A percentile compares a stretch with the other conserved stretches of the same genome.
Evolutionary conservation across 768 basidiomycete species (phyloP).

Genomic region (Pulveroboletus sp.): DNA sequence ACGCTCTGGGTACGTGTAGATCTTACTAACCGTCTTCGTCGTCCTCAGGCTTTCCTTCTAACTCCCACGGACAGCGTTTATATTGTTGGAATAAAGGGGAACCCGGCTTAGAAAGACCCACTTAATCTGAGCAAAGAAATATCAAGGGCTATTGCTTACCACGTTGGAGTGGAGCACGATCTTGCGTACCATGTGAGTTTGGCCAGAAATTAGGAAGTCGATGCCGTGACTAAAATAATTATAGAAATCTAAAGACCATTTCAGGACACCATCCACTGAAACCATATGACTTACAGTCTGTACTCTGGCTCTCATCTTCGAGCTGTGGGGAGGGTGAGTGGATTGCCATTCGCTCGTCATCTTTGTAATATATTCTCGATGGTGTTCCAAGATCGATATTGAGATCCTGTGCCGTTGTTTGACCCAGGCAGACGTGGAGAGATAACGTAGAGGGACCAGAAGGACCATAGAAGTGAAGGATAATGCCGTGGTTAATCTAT

Average conservation of each 20-base stretch:
- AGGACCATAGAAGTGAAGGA: conserved; percentile 61
- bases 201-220: conserved; percentile 77
- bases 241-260: conserved; percentile 64
- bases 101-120: conserved; percentile 54
- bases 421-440: conserved; percentile 59
- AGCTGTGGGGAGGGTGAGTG: conserved; percentile 48
- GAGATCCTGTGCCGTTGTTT: conserved; percentile 81
- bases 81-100: conserved; percentile 87
- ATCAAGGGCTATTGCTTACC: conserved; percentile 40
- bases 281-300: conserved; percentile 41
- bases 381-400: conserved; percentile 76
- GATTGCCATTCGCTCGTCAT: conserved; percentile 84
- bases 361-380: conserved; percentile 74
- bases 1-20: background rate
- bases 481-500: conserved; percentile 72
- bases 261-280: background rate
- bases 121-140: conserved; percentile 1
- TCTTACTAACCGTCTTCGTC: conserved; percentile 65
- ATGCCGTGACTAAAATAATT: conserved; percentile 92
- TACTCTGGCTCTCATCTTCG: conserved; percentile 45
- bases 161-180: conserved; percentile 86
- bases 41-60: conserved; percentile 75
- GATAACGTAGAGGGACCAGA: conserved; percentile 34
- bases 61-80: conserved; percentile 88
- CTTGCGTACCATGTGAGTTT: conserved; percentile 72